Conservation (phyloP, 805 yeast species). For the Ogataea nitratoaversa region DNA sequence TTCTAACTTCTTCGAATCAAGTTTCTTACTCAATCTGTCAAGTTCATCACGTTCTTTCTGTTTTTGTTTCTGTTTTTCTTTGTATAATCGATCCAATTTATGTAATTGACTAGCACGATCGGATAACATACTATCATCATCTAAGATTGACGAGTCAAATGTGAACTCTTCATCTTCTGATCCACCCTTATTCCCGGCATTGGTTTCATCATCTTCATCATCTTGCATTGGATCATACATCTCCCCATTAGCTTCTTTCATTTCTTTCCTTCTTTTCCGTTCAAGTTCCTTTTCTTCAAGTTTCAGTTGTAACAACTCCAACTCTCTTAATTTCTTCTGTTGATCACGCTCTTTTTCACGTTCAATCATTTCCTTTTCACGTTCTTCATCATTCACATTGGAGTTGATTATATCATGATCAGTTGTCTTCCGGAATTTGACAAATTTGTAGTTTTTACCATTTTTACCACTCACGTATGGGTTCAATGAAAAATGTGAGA, state of each 20-base stretch:
- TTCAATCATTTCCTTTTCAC: constrained; percentile 12
- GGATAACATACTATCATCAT: too few species aligned
- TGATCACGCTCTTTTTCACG: constrained; percentile 16
- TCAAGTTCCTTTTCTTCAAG: constrained; percentile 7
- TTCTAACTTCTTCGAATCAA: constrained; percentile 23
- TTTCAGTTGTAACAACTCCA: constrained; percentile 3
- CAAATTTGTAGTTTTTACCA: constrained; percentile 29
- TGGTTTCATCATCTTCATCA: too few species aligned
- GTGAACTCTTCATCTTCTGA: constrained; percentile 7
- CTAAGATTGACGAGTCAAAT: too few species aligned
- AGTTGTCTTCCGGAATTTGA: constrained; percentile 28
- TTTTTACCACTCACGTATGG: constrained; percentile 27
- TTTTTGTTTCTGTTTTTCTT: constrained; percentile 8
- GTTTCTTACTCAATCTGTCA: background rate
- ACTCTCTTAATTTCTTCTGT: constrained; percentile 12
- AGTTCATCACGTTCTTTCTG: constrained; percentile 23
- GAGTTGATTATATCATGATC: constrained; percentile 24
- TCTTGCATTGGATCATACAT: constrained; percentile 7
- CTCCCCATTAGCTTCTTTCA: constrained; percentile 7
- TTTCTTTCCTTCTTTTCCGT: constrained; percentile 5
- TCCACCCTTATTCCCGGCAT: too few species aligned
- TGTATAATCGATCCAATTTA: background rate
- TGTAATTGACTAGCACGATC: too few species aligned
- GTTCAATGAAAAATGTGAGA: constrained; percentile 28
- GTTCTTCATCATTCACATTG: constrained; percentile 21